A percentile compares a stretch with the other conserved stretches of the same genome.
Conservation (phyloP, 345 rosid genomes). For the Rhodomyrtus tomentosa region DNA sequence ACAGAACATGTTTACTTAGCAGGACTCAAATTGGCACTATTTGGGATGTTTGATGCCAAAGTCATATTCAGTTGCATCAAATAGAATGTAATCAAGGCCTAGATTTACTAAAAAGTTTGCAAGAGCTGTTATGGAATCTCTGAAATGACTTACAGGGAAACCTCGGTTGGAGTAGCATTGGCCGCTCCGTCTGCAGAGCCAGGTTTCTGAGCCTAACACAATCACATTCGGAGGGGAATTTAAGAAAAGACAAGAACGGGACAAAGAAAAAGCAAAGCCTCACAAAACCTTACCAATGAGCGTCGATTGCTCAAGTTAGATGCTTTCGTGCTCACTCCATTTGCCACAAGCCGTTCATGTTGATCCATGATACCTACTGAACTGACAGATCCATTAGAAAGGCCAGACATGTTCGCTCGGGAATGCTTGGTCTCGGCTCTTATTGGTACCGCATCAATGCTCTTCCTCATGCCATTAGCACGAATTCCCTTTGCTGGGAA, state of each 20-base stretch:
- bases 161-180: background rate
- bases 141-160: constrained; percentile 1
- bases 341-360: constrained; percentile 1
- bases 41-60: background rate
- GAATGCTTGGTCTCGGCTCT: constrained; percentile 29
- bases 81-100: background rate
- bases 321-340: constrained; percentile 19
- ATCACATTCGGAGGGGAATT: background rate
- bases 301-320: background rate
- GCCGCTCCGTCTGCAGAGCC: background rate
- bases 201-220: background rate
- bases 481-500: constrained; percentile 45
- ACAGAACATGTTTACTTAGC: background rate
- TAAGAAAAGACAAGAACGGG: background rate
- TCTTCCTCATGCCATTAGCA: constrained; percentile 39
- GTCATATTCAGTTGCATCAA: background rate
- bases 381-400: constrained; percentile 17
- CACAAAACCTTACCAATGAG: background rate
- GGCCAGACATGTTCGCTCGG: constrained; percentile 9
- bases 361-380: background rate
- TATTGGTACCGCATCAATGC: constrained; percentile 29
- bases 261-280: background rate
- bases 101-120: background rate
- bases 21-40: background rate
- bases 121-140: background rate